phyloP scores from a whole-genome alignment of 106 monocot genomes.

The Dendrobium nobile region DNA sequence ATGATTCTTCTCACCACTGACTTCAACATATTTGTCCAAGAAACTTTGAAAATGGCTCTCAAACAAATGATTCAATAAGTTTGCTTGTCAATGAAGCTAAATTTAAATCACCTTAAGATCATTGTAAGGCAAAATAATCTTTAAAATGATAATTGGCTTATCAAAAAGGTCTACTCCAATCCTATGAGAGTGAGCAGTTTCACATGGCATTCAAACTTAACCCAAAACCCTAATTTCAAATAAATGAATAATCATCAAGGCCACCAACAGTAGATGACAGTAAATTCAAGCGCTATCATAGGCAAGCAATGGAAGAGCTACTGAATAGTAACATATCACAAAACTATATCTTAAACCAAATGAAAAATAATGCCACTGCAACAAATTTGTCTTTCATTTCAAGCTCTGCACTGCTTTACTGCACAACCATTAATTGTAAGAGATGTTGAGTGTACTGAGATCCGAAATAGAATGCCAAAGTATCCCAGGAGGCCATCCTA shows the following conservation, averaged over 20 bases:
- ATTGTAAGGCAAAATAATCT: neutral
- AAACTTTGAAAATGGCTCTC: neutral
- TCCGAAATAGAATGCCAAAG: neutral
- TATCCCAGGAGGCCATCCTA: neutral
- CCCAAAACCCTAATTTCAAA: slow-evolving; percentile 2
- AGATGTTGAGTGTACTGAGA: neutral
- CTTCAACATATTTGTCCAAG: neutral
- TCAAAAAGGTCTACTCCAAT: neutral
- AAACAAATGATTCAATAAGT: neutral
- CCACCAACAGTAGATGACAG: neutral
- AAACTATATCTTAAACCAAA: neutral
- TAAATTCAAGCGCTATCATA: neutral
- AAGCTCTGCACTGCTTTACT: neutral
- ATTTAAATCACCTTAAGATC: neutral
- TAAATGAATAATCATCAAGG: neutral
- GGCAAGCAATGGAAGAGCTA: neutral
- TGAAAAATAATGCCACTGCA: neutral
- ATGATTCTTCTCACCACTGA: neutral
- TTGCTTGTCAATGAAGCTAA: neutral
- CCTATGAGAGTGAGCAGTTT: neutral
- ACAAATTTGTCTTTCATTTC: neutral
- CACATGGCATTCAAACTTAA: neutral
- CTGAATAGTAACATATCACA: neutral
- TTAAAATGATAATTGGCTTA: neutral
- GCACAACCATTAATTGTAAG: neutral